phyloP scores from a whole-genome alignment of 176 grass and related monocot species.

The Ensete ventricosum region DNA sequence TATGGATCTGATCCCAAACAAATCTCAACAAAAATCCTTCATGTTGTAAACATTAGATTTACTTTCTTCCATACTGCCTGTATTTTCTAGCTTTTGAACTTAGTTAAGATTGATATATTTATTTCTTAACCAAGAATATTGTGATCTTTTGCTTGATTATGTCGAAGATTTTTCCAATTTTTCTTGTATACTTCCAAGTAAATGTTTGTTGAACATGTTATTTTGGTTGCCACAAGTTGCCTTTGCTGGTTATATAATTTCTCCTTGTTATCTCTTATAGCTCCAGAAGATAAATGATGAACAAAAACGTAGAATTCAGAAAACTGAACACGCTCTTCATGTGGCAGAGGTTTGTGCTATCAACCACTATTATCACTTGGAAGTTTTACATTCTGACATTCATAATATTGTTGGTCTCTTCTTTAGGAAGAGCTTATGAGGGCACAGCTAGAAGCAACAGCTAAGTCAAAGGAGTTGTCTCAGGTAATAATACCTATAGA shows the following conservation, averaged over 20 bases:
- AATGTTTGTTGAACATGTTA: neutral
- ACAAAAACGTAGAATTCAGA: conserved; percentile 4
- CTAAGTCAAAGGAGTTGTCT: conserved; percentile 1
- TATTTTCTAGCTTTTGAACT: neutral
- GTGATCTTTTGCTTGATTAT: neutral
- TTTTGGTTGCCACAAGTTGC: neutral
- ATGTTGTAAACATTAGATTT: neutral
- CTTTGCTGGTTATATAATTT: neutral
- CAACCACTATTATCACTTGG: neutral
- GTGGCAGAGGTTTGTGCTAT: conserved; percentile 5
- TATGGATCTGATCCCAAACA: no score
- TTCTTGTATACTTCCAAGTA: neutral
- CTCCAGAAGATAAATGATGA: conserved; percentile 12
- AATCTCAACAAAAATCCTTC: no score
- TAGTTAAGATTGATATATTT: neutral
- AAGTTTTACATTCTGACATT: neutral
- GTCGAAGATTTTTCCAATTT: neutral
- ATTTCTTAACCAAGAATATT: neutral
- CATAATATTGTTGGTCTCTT: neutral
- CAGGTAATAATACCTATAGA: neutral
- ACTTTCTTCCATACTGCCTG: neutral
- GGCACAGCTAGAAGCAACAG: conserved; percentile 4
- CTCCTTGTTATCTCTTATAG: neutral
- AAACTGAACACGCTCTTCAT: conserved; percentile 6
- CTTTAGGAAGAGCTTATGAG: conserved; percentile 11